Percentiles rank a stretch among this genome's conserved stretches.
Conservation (phyloP, 2,329 filamentous ascomycete genomes). For the Hyphodiscus sp. region DNA sequence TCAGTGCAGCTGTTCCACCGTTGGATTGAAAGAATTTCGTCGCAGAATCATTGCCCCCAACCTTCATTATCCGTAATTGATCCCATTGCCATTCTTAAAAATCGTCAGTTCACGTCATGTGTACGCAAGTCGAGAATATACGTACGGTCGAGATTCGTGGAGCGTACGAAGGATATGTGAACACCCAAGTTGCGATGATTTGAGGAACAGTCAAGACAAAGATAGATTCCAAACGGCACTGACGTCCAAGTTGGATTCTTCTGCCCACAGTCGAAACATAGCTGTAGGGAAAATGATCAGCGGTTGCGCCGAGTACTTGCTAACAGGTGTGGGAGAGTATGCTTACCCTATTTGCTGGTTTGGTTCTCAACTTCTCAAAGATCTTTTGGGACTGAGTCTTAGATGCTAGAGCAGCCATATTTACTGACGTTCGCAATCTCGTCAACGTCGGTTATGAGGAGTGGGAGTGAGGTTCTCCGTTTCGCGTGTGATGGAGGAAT, state of each 20-base stretch:
- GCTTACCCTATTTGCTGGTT: conserved; percentile 85
- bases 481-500: conserved; percentile 9
- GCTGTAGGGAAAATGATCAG: conserved; percentile 41
- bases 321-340: conserved; percentile 21
- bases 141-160: conserved; percentile 96
- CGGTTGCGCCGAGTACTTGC: conserved; percentile 1
- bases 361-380: conserved; percentile 94
- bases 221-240: conserved; percentile 93
- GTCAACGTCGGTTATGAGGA: background rate
- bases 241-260: conserved; percentile 99
- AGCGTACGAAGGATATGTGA: conserved; percentile 98
- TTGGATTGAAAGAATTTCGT: conserved; percentile 98
- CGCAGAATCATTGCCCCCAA: conserved; percentile 94
- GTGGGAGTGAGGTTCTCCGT: conserved; percentile 6
- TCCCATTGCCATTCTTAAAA: conserved; percentile 93
- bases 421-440: conserved; percentile 28
- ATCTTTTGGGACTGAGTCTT: conserved; percentile 96
- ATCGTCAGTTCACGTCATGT: background rate
- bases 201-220: conserved; percentile 95
- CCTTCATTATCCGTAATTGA: conserved; percentile 94
- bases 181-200: conserved; percentile 97
- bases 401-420: conserved; percentile 62
- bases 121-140: conserved; percentile 21
- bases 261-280: conserved; percentile 96
- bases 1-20: conserved; percentile 85